phyloP scores from a whole-genome alignment of 2,329 filamentous ascomycete species.

The Knufia fluminis region DNA sequence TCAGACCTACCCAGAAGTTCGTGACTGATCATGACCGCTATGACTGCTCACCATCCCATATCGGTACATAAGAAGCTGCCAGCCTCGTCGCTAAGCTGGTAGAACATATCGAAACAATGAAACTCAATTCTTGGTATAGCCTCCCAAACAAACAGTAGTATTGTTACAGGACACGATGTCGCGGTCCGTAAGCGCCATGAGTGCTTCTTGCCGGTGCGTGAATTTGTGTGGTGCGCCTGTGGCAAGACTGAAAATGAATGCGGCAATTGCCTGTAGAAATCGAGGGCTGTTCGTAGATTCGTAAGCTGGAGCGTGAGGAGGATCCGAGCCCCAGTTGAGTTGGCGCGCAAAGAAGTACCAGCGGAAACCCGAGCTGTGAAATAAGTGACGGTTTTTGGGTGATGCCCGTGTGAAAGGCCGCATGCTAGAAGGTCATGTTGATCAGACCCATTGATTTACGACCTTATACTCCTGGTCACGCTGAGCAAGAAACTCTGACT shows the following conservation, averaged over 20 bases:
- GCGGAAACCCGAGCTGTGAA: too few relatives aligned
- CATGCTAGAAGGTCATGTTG: too few relatives aligned
- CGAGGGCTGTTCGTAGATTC: too few relatives aligned
- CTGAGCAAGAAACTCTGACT: not conserved
- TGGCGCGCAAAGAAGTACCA: too few relatives aligned
- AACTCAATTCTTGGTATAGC: not conserved
- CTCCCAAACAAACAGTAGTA: not conserved
- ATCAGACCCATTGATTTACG: too few relatives aligned
- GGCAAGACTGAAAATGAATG: too few relatives aligned
- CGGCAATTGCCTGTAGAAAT: too few relatives aligned
- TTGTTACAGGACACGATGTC: not conserved
- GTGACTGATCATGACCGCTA: not conserved
- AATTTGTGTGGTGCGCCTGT: not conserved
- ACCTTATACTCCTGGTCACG: not conserved
- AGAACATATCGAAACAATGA: not conserved
- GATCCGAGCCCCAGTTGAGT: too few relatives aligned
- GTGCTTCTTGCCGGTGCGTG: not conserved
- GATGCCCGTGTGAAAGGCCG: too few relatives aligned
- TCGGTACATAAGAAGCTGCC: not conserved
- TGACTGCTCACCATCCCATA: not conserved
- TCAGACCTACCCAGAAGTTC: not conserved
- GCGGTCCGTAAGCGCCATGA: not conserved
- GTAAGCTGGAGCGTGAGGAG: too few relatives aligned
- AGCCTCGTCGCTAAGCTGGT: too few relatives aligned
- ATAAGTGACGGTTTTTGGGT: too few relatives aligned